Base-by-base conservation (phyloP, 257 asterid genomes). In the Datura wrightii region DNA sequence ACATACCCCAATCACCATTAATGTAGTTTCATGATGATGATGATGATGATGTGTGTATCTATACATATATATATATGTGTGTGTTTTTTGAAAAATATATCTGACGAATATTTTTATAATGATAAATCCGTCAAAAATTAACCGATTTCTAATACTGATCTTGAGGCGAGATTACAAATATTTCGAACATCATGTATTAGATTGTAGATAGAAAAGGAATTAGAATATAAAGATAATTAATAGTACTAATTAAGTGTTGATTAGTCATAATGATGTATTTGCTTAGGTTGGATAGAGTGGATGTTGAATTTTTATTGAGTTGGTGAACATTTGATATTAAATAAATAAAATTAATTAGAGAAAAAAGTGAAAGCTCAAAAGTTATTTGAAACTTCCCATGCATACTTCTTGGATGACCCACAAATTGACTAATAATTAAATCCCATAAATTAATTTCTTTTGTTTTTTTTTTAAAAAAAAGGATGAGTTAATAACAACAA, bases 311-410 rank as follows among this genome's bases (percentile, higher is more conserved):
- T 6, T 14, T 37, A 5, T 39, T 34, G 62, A 56, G 86, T 87
- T 66, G 87, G 89, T 76, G 50, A 74, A 59, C 56, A 24, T 52
- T 48, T 82, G 52, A 15, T 10, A 16, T 60, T 81, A 5, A 42
- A 13, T 39, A 39, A 13, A 10, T 84, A 39, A 76, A 4, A 53
- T 46, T 60, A 72, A 31, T 44, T 46, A 72, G 50, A 34, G 84
- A 83, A 80, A 24, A 69, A 59, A 86, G 82, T 42, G 74, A 85
- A 46, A 7, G 85, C 76, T 80, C 48, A 80, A 79, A 24, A 37
- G 63, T 5, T 7, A 41, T 56, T 81, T 79, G 86, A 89, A 89
- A 79, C 74, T 89, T 83, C 85, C 85, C 83, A 80, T 80, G 88
- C 85, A 85, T 63, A 63, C 41, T 85, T 69, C 34, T 60, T 76